Evolutionary conservation across 768 basidiomycete species (phyloP).

Genomic region (Cubamyces sp.): DNA sequence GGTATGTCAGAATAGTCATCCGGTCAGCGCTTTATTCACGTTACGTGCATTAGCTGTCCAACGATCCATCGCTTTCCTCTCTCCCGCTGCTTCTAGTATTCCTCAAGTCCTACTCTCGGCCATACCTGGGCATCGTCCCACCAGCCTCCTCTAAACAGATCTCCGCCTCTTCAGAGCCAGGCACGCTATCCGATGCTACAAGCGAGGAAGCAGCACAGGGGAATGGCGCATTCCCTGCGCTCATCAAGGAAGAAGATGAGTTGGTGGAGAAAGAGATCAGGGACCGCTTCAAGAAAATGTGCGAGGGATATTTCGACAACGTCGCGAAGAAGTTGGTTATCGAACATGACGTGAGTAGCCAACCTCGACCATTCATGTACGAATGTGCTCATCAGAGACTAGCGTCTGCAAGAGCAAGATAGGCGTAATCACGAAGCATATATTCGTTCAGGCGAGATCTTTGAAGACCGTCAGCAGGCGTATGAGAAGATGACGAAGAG

Average conservation of each 20-base stretch:
- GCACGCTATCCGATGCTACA: conserved; percentile 50
- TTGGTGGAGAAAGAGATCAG: conserved; percentile 85
- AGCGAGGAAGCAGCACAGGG: conserved; percentile 34
- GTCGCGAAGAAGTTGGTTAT: conserved; percentile 91
- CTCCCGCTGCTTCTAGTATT: conserved; percentile 91
- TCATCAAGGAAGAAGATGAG: conserved; percentile 62
- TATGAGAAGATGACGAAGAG: conserved; percentile 98
- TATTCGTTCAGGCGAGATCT: conserved; percentile 98
- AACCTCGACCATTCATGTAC: no score
- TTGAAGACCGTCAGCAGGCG: conserved; percentile 97
- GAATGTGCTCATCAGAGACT: conserved; percentile 2
- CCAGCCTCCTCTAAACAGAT: conserved; percentile 60
- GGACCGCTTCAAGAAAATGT: conserved; percentile 89
- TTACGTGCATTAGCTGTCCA: conserved; percentile 63
- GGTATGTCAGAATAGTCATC: conserved; percentile 49
- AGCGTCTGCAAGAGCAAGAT: conserved; percentile 98
- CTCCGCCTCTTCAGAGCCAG: conserved; percentile 55
- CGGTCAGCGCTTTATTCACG: conserved; percentile 8
- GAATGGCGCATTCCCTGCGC: conserved; percentile 44
- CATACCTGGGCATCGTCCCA: conserved; percentile 81
- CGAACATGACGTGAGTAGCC: conserved; percentile 76
- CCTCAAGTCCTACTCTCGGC: conserved; percentile 87
- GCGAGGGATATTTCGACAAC: conserved; percentile 90
- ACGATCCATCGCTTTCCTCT: conserved; percentile 85
- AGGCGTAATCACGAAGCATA: conserved; percentile 98